A percentile compares a stretch with the other conserved stretches of the same genome.
These are phyloP conservation scores for Iodosphaeria phyllophila DNA, from an alignment of 2,329 filamentous ascomycete genomes.

Conservation along the genomic window DNA sequence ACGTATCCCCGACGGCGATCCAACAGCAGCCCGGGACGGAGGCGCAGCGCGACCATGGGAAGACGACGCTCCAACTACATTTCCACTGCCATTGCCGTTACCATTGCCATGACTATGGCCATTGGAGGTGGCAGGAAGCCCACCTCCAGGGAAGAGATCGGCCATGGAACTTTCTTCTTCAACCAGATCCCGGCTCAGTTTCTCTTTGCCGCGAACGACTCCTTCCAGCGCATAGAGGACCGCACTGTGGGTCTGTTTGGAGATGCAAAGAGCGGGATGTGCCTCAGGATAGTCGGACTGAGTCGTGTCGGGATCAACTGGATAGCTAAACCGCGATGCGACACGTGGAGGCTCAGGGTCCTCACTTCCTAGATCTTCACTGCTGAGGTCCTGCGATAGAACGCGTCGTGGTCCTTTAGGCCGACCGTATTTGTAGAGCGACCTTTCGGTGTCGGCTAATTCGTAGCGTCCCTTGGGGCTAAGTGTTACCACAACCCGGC, in stretches of 20 bases:
- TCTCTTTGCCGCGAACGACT: conserved; percentile 62
- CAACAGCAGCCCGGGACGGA: conserved; percentile 30
- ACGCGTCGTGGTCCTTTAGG: too few relatives aligned
- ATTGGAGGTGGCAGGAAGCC: conserved; percentile 30
- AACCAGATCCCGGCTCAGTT: conserved; percentile 65
- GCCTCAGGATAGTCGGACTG: conserved; percentile 17
- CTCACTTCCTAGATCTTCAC: conserved; percentile 24
- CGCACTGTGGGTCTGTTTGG: conserved; percentile 68
- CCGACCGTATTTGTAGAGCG: conserved; percentile 2
- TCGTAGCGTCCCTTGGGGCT: conserved; percentile 19
- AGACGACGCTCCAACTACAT: too few relatives aligned
- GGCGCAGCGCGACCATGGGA: conserved; percentile 26
- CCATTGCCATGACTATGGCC: too few relatives aligned
- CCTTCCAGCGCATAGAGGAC: conserved; percentile 88
- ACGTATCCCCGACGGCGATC: conserved; percentile 48
- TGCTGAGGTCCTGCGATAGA: conserved; percentile 28
- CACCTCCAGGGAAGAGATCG: conserved; percentile 46
- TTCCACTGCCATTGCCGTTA: conserved; percentile 39
- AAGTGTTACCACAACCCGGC: conserved; percentile 26
- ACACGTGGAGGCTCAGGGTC: conserved; percentile 17
- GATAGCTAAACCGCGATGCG: conserved; percentile 11
- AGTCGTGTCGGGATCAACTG: conserved; percentile 11
- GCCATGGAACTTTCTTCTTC: conserved; percentile 92
- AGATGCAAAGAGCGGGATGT: conserved; percentile 44
- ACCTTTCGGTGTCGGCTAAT: conserved; percentile 14